Evolutionary conservation across 2,329 filamentous ascomycete species (phyloP).

Genomic region (Graphilbum ipis-grandicollis): DNA sequence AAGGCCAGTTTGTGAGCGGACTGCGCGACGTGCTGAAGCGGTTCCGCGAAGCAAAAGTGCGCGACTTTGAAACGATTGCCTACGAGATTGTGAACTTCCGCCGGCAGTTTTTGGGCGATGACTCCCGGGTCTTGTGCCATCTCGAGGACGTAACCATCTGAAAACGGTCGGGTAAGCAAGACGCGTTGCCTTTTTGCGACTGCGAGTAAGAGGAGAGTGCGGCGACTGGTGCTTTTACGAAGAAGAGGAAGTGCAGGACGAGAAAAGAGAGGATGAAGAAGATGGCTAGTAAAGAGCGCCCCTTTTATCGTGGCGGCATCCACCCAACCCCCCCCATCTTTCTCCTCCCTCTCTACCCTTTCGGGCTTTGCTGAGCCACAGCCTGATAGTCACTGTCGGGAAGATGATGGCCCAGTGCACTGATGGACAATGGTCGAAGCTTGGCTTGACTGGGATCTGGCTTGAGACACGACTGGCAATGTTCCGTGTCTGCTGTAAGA

Average conservation of each 20-base stretch:
- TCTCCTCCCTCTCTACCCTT: too few relatives aligned
- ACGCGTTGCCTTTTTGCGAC: neutral
- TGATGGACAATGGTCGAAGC: too few relatives aligned
- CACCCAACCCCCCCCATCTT: too few relatives aligned
- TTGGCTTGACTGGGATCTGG: too few relatives aligned
- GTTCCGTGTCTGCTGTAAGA: too few relatives aligned
- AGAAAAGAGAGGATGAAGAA: neutral
- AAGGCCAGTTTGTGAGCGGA: slow-evolving; percentile 43
- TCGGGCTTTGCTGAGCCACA: too few relatives aligned
- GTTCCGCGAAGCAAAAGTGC: slow-evolving; percentile 39
- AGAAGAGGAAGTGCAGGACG: neutral
- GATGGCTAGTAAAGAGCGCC: too few relatives aligned
- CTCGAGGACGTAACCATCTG: slow-evolving; percentile 15
- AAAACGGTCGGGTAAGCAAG: neutral
- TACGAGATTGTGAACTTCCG: slow-evolving; percentile 50
- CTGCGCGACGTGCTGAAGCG: slow-evolving; percentile 43
- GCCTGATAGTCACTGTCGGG: too few relatives aligned
- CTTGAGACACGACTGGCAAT: too few relatives aligned
- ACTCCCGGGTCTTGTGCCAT: slow-evolving; percentile 39
- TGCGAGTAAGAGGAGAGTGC: neutral
- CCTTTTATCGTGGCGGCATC: too few relatives aligned
- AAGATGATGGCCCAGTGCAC: too few relatives aligned
- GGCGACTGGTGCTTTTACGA: too few relatives aligned
- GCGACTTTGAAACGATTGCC: slow-evolving; percentile 50
- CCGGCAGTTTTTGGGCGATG: slow-evolving; percentile 45